A percentile compares a stretch with the other conserved stretches of the same genome.
phyloP scores from a whole-genome alignment of 257 asterid genomes.

The Nicotiana obtusifolia region DNA sequence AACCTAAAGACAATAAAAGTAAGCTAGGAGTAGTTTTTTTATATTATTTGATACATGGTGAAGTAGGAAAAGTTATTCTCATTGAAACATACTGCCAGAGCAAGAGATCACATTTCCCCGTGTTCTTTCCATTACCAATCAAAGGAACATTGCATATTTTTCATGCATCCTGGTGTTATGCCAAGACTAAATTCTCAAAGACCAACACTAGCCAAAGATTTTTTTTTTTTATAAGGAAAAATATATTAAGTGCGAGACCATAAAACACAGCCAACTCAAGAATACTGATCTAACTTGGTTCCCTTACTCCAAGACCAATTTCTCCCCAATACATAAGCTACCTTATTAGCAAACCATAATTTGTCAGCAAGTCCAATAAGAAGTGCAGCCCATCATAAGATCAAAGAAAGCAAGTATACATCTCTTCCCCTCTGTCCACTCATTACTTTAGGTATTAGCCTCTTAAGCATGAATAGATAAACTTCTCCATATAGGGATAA shows the following conservation, averaged over 20 bases:
- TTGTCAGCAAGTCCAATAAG: not conserved
- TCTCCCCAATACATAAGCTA: not conserved
- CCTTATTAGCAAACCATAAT: not conserved
- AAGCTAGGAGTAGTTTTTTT: not conserved
- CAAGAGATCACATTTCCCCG: not conserved
- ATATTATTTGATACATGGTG: not conserved
- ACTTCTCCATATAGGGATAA: not conserved
- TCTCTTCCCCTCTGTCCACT: not conserved
- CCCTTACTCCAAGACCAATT: not conserved
- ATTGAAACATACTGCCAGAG: not conserved
- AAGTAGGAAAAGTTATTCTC: not conserved
- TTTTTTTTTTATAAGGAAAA: not conserved
- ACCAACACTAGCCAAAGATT: not conserved
- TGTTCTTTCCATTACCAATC: not conserved
- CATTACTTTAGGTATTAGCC: not conserved
- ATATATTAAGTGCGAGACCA: not conserved
- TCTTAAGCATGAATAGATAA: not conserved
- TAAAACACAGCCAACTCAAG: not conserved
- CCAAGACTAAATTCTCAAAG: not conserved
- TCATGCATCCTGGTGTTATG: not conserved
- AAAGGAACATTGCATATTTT: not conserved
- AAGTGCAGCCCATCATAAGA: not conserved
- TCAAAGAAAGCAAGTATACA: not conserved
- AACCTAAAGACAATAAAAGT: not conserved
- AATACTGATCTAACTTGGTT: not conserved